A percentile compares a stretch with the other conserved stretches of the same genome.
Conservation (phyloP, 1,284 basidiomycete species). For the Naganishia sp. region DNA sequence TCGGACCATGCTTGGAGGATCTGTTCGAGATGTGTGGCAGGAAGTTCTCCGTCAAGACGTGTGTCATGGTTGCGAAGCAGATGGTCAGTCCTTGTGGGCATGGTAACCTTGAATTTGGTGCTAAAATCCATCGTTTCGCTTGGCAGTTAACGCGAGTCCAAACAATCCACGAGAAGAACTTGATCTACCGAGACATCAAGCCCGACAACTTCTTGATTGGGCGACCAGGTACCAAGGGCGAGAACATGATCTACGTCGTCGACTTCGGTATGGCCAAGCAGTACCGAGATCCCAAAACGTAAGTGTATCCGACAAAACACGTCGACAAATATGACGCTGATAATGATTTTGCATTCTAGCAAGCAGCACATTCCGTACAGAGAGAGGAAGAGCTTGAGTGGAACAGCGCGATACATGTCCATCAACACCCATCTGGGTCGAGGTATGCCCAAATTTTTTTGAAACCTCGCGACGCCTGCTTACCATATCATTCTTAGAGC, state of each 20-base stretch:
- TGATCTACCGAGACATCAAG: slow-evolving; percentile 97
- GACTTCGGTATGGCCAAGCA: slow-evolving; percentile 99
- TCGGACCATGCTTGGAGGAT: slow-evolving; percentile 90
- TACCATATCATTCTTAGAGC: slow-evolving; percentile 61
- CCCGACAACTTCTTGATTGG: slow-evolving; percentile 96
- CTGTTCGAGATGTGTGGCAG: slow-evolving; percentile 94
- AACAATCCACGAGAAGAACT: slow-evolving; percentile 94
- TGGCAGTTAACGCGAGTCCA: slow-evolving; percentile 79
- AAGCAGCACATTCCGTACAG: slow-evolving; percentile 97
- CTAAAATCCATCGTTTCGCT: slow-evolving; percentile 11
- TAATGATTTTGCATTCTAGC: slow-evolving; percentile 31
- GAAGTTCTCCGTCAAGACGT: slow-evolving; percentile 92
- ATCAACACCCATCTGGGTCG: slow-evolving; percentile 95
- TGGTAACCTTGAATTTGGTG: background rate
- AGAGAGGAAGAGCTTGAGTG: slow-evolving; percentile 86
- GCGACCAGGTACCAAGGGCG: slow-evolving; percentile 79
- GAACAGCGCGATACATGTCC: slow-evolving; percentile 92
- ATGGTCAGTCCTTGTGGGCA: slow-evolving; percentile 66
- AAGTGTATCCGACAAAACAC: slow-evolving; percentile 18
- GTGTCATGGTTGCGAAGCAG: slow-evolving; percentile 93
- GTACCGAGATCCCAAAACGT: slow-evolving; percentile 91
- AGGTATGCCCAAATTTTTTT: slow-evolving; percentile 57
- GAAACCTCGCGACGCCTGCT: background rate
- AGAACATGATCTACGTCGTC: slow-evolving; percentile 81
- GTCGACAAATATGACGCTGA: background rate